Evolutionary conservation across 176 grass and related monocot genomes (phyloP).

Genomic region (Oryza glumipatula): DNA sequence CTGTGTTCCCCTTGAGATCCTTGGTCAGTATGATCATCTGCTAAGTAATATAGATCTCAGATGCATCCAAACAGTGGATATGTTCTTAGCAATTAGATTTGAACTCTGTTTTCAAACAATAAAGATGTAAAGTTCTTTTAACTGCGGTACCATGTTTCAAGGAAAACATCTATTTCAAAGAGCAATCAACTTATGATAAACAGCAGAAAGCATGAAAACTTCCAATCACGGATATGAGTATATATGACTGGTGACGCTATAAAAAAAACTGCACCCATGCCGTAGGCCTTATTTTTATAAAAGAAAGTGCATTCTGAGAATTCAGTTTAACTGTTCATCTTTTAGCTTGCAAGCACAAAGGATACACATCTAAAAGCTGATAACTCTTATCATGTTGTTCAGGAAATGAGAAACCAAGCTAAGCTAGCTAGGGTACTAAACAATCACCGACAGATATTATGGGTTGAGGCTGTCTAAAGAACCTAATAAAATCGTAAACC

Average conservation of each 20-base stretch:
- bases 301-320: background rate
- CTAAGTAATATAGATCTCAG: slow-evolving; percentile 55
- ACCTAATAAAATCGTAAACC: background rate
- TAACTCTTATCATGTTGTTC: slow-evolving; percentile 15
- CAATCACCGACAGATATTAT: slow-evolving; percentile 1
- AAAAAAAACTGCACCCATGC: background rate
- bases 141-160: background rate
- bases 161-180: background rate
- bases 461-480: background rate
- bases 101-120: slow-evolving; percentile 1
- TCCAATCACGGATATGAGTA: background rate
- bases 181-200: background rate
- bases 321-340: background rate
- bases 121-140: background rate
- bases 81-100: slow-evolving; percentile 1
- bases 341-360: background rate
- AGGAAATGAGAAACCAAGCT: background rate
- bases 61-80: slow-evolving; percentile 41
- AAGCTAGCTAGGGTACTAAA: background rate
- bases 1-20: slow-evolving; percentile 83
- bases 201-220: background rate
- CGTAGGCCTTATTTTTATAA: background rate
- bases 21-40: slow-evolving; percentile 73
- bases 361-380: background rate
- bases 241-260: background rate